Base-by-base conservation (phyloP, 257 asterid species). In the Ehretia macrophylla region DNA sequence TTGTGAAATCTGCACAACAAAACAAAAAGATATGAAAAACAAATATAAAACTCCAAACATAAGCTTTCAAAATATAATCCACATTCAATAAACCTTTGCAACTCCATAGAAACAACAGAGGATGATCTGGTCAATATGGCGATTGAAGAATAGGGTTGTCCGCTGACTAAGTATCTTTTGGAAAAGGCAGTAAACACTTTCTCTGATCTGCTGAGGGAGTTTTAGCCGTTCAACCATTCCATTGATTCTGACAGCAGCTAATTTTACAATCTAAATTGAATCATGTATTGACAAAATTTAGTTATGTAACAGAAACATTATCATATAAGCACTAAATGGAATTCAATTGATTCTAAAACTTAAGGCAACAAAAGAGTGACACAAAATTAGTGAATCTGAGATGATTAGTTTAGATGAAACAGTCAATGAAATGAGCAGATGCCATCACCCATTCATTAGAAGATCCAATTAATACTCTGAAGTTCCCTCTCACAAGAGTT, bases 71-170 rank as follows among this genome's bases (percentile, higher is more conserved):
- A 54, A 65, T 52, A 18, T 39, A 70, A 45, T 32, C 49, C 51
- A 62, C 68, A 57, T 14, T 17, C 40, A 14, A 18, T 18, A 11
- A 61, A 93, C 99, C 96, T 93, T 93, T 52, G 97, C 94, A 76
- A 89, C 94, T 79, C 99, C 99, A 73, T 89, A 93, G 62, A 93
- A 90, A 74, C 96, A 89, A 73, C 99, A 93, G 58, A 89, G 97
- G 57, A 93, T 83, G 70, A 93, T 84, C 75, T 93, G 99, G 74
- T 93, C 99, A 66, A 89, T 87, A 74, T 89, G 95, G 53, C 99
- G 85, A 75, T 75, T 79, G 78, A 89, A 89, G 77, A 93, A 89
- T 53, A 93, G 80, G 55, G 76, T 27, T 17, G 97, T 87, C 68
- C 81, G 79, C 65, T 85, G 95, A 73, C 58, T 74, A 64, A 93